Conservation (phyloP, 371 early-diverging fungal species). For the Actinomortierella wolfii region DNA sequence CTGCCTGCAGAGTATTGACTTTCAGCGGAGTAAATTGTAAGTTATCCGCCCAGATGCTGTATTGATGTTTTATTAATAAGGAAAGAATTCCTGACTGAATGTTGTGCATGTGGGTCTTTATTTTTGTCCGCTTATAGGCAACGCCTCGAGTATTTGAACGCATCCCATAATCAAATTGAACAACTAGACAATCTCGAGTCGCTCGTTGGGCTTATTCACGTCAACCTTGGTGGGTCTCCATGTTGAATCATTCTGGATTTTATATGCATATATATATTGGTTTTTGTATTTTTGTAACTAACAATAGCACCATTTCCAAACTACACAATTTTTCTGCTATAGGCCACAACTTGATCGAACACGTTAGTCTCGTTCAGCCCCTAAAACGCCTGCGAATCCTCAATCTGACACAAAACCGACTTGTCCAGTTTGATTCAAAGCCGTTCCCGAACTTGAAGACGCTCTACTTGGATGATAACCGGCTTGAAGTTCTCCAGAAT, state of each 20-base stretch:
- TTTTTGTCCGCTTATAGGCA: slow-evolving; percentile 25
- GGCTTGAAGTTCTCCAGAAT: slow-evolving; percentile 51
- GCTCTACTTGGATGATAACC: slow-evolving; percentile 60
- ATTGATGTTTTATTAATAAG: slow-evolving; percentile 1
- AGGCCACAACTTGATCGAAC: slow-evolving; percentile 59
- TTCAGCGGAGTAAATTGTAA: slow-evolving; percentile 48
- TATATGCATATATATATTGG: neutral
- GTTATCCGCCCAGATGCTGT: slow-evolving; percentile 1
- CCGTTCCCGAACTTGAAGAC: slow-evolving; percentile 55
- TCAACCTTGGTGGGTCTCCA: slow-evolving; percentile 49
- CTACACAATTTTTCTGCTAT: too few relatives aligned
- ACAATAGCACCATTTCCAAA: too few relatives aligned
- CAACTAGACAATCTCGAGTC: slow-evolving; percentile 51
- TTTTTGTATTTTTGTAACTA: too few relatives aligned
- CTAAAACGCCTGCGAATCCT: slow-evolving; percentile 49
- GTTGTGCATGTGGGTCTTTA: too few relatives aligned
- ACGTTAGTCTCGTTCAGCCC: slow-evolving; percentile 48
- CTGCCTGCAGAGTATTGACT: slow-evolving; percentile 44
- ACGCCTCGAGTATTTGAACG: slow-evolving; percentile 55
- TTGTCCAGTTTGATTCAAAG: slow-evolving; percentile 51
- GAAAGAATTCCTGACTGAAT: neutral
- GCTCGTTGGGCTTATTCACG: slow-evolving; percentile 43
- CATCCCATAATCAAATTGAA: slow-evolving; percentile 57
- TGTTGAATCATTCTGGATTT: neutral
- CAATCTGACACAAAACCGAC: slow-evolving; percentile 53